Base-by-base conservation (phyloP, 805 yeast genomes). In the Lachancea waltii region DNA sequence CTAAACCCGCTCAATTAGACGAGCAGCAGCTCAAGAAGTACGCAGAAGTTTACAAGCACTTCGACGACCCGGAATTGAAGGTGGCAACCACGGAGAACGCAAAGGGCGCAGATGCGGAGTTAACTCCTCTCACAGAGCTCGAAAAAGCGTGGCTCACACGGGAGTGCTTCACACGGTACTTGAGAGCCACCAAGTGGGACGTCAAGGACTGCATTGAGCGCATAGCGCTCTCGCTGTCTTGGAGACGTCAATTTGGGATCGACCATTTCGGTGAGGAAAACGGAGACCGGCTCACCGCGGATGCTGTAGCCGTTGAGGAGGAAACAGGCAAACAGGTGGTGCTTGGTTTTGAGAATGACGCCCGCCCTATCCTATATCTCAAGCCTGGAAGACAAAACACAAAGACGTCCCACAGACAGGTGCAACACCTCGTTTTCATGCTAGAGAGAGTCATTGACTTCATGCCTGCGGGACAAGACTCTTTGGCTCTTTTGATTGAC, bases 321-420 rank as follows among this genome's bases (percentile, higher is more conserved):
- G 89, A 78, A 56, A 81, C 95, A 0, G 99, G 98, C 40, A 92
- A 92, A 61, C 86, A 90, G 62, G 81, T 90, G 17, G 79, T 90
- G 36, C 65, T 92, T 33, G 99, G 99, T 16, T 92, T 68, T 56
- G 98, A 92, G 56, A 82, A 81, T 51, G 87, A 83, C 53, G 73
- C 81, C 17, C 76, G 99, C 57, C 97, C 98, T 4, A 90, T 97
- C 54, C 65, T 92, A 24, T 90, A 90, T 60, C 70, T 92, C 58
- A 83, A 85, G 60, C 95, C 95, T 0, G 97, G 97, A 10, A 75
- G 95, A 57, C 98, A 92, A 63, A 92, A 92, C 65, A 92, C 99
- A 11, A 85, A 85, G 54, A 77, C 92, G 3, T 77, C 92, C 1
- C 81, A 78, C 45, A 74, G 90, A 50, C 99, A 92, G 58, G 96